Percentiles rank a stretch among this genome's conserved stretches.
Conservation (phyloP, 768 basidiomycete species). For the Megacollybia marginata region DNA sequence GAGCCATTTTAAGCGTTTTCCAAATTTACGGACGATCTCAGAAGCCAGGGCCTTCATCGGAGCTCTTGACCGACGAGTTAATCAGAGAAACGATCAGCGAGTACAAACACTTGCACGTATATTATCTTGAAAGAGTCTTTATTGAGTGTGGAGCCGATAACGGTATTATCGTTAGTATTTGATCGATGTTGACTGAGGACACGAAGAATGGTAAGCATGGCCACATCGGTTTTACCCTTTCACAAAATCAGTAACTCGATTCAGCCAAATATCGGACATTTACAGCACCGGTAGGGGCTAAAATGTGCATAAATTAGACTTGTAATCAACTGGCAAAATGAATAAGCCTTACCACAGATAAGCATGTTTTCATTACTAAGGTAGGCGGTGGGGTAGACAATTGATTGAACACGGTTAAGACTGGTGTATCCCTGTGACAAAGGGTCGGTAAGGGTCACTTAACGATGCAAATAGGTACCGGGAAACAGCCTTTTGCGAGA, state of each 20-base stretch:
- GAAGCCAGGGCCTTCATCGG: slow-evolving; percentile 98
- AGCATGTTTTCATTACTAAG: slow-evolving; percentile 95
- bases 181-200: slow-evolving; percentile 67
- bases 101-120: slow-evolving; percentile 63
- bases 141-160: slow-evolving; percentile 46
- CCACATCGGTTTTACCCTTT: slow-evolving; percentile 98
- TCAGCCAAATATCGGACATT: slow-evolving; percentile 9
- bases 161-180: slow-evolving; percentile 16
- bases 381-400: slow-evolving; percentile 90
- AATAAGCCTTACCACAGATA: slow-evolving; percentile 60
- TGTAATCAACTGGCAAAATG: background rate
- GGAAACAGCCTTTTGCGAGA: slow-evolving; percentile 76
- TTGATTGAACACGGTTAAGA: slow-evolving; percentile 92
- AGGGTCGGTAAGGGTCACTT: too few species aligned
- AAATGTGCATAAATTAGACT: background rate
- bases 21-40: slow-evolving; percentile 89
- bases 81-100: background rate
- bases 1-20: slow-evolving; percentile 87
- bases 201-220: slow-evolving; percentile 88
- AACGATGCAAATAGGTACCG: slow-evolving; percentile 36
- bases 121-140: slow-evolving; percentile 88
- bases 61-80: slow-evolving; percentile 43
- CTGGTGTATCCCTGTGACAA: slow-evolving; percentile 65
- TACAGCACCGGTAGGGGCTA: slow-evolving; percentile 97
- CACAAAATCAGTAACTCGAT: slow-evolving; percentile 1